A percentile compares a stretch with the other conserved stretches of the same genome.
These are phyloP conservation scores for Curvularia hawaiiensis DNA, from an alignment of 2,329 filamentous ascomycete species.

Conservation along the genomic window DNA sequence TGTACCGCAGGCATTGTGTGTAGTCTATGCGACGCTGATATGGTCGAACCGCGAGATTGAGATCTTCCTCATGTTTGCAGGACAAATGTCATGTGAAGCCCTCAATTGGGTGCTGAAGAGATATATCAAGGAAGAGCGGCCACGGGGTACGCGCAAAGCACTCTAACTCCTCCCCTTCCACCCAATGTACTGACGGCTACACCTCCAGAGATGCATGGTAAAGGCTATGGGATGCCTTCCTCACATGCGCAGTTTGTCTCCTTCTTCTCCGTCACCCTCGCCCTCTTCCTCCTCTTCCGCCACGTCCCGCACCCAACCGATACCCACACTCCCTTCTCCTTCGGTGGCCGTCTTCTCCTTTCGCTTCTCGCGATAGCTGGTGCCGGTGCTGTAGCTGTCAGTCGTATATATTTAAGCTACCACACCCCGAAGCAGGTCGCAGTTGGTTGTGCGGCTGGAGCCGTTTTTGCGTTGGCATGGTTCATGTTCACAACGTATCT, in stretches of 20 bases:
- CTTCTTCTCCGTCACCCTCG: conserved; percentile 85
- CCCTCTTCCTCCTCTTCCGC: conserved; percentile 82
- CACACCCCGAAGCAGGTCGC: conserved; percentile 88
- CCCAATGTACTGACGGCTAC: conserved; percentile 5
- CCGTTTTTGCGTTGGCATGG: conserved; percentile 75
- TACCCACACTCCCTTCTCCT: conserved; percentile 61
- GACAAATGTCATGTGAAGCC: conserved; percentile 89
- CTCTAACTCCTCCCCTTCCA: not conserved
- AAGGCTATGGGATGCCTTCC: conserved; percentile 96
- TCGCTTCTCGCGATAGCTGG: conserved; percentile 49
- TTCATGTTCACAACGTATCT: conserved; percentile 72
- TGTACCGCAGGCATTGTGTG: conserved; percentile 86
- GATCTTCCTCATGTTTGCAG: conserved; percentile 85
- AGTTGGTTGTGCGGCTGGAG: conserved; percentile 76
- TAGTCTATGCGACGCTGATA: conserved; percentile 87
- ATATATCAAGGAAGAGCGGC: conserved; percentile 89
- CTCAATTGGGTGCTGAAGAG: conserved; percentile 90
- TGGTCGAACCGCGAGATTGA: conserved; percentile 92
- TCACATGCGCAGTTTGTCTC: conserved; percentile 95
- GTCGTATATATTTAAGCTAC: conserved; percentile 89
- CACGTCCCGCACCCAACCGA: conserved; percentile 61
- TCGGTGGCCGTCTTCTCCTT: conserved; percentile 64
- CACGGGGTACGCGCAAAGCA: conserved; percentile 64
- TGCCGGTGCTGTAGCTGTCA: conserved; percentile 68
- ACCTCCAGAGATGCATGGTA: conserved; percentile 70